Conservation (phyloP, 371 early-diverging fungal genomes). For the Mucor racemosus region DNA sequence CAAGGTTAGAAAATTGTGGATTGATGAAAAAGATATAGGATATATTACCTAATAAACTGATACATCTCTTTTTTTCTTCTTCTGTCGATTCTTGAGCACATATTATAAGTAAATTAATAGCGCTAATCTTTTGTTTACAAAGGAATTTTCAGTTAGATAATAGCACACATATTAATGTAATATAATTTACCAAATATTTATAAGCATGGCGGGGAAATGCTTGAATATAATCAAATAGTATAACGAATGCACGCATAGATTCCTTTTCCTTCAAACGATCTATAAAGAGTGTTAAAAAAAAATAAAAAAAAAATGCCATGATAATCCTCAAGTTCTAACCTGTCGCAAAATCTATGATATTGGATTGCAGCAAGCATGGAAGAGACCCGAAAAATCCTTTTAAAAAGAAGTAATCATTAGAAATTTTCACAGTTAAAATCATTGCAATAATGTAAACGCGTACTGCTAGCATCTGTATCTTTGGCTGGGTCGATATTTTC, state of each 20-base stretch:
- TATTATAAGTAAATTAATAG: slow-evolving; percentile 41
- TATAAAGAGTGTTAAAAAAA: slow-evolving; percentile 2
- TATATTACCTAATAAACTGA: slow-evolving; percentile 25
- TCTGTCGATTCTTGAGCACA: slow-evolving; percentile 35
- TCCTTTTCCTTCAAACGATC: slow-evolving; percentile 42
- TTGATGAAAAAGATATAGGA: neutral
- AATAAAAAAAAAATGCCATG: neutral
- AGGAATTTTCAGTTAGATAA: neutral
- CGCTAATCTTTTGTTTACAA: slow-evolving; percentile 32
- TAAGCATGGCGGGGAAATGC: slow-evolving; percentile 53
- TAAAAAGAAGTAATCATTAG: no score
- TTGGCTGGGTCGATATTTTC: slow-evolving; percentile 45
- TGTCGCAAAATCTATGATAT: slow-evolving; percentile 46
- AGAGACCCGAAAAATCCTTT: slow-evolving; percentile 50
- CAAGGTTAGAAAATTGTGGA: neutral
- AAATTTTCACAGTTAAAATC: no score
- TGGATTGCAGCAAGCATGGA: slow-evolving; percentile 48
- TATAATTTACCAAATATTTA: slow-evolving; percentile 43
- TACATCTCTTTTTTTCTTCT: slow-evolving; percentile 38
- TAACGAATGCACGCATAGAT: slow-evolving; percentile 38
- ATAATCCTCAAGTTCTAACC: slow-evolving; percentile 17
- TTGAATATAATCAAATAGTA: slow-evolving; percentile 50
- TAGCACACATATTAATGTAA: neutral
- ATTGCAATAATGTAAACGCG: slow-evolving; percentile 4
- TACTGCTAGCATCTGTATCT: slow-evolving; percentile 45